A percentile compares a stretch with the other conserved stretches of the same genome.
These are phyloP conservation scores for Cyberlindnera americana DNA, from an alignment of 805 yeast species.

Conservation along the genomic window DNA sequence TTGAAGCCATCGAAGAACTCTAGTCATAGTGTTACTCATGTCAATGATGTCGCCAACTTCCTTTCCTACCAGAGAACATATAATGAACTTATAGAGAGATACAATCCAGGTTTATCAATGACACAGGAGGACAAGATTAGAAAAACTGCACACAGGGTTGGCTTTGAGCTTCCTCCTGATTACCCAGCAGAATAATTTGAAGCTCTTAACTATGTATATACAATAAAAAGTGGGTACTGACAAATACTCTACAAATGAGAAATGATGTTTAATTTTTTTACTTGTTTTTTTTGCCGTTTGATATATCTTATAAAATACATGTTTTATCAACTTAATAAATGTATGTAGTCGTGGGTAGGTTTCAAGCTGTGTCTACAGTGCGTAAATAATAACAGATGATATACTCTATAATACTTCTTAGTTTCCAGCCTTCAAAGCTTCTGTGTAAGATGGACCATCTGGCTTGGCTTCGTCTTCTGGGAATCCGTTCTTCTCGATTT, in stretches of 20 bases:
- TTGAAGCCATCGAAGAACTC: constrained; percentile 17
- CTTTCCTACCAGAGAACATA: constrained; percentile 72
- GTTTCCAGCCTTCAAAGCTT: constrained; percentile 7
- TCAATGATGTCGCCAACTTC: constrained; percentile 58
- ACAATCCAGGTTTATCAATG: constrained; percentile 80
- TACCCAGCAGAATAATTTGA: constrained; percentile 1
- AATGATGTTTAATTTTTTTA: background rate
- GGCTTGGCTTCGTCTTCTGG: constrained; percentile 6
- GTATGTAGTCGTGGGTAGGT: too few relatives aligned
- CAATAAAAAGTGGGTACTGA: background rate
- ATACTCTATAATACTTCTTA: too few relatives aligned
- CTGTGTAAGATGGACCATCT: constrained; percentile 6
- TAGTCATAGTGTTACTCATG: constrained; percentile 33
- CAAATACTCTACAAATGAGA: background rate
- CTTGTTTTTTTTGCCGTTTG: too few relatives aligned
- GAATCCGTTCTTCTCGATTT: constrained; percentile 11
- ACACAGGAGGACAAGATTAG: constrained; percentile 74
- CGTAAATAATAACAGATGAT: too few relatives aligned
- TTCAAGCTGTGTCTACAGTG: too few relatives aligned
- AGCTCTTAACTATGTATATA: background rate
- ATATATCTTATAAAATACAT: too few relatives aligned
- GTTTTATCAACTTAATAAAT: too few relatives aligned
- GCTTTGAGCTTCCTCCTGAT: constrained; percentile 57
- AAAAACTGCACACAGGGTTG: constrained; percentile 85
- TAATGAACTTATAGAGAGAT: constrained; percentile 74